Percentiles rank a stretch among this genome's conserved stretches.
Conservation (phyloP, 768 basidiomycete genomes). For the Symmetrospora coprosmae region DNA sequence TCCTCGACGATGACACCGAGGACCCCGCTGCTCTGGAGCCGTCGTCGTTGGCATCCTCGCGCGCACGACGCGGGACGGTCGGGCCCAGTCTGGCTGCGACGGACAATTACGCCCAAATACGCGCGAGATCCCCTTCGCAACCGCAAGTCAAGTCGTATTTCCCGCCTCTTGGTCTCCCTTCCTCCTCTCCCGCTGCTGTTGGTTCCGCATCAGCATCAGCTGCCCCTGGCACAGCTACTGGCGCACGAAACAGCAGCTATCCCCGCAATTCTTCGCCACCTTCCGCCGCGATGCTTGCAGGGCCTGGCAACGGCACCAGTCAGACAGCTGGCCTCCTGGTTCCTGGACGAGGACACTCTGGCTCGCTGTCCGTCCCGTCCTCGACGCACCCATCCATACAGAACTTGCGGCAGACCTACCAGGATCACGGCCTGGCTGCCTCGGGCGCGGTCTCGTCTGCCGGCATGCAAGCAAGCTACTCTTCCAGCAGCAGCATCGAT, state of each 20-base stretch:
- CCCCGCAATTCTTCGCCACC: not conserved
- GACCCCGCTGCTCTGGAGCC: too few relatives aligned
- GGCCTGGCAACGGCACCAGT: not conserved
- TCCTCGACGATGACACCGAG: slow-evolving; percentile 13
- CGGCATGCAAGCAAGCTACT: not conserved
- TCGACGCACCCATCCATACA: slow-evolving; percentile 12
- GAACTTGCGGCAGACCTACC: slow-evolving; percentile 5
- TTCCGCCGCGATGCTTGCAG: too few relatives aligned
- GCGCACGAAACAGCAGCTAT: too few relatives aligned
- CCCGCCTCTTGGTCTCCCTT: not conserved
- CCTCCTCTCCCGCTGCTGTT: not conserved
- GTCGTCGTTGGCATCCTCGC: too few relatives aligned
- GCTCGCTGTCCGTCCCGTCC: slow-evolving; percentile 2
- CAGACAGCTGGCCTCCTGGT: not conserved
- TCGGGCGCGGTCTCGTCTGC: too few relatives aligned
- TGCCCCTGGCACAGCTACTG: too few relatives aligned
- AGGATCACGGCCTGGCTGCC: too few relatives aligned
- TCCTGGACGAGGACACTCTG: not conserved
- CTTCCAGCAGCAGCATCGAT: not conserved
- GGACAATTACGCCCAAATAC: too few relatives aligned
- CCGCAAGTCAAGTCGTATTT: too few relatives aligned
- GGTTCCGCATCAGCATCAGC: not conserved
- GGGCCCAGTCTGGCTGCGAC: too few relatives aligned
- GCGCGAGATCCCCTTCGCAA: too few relatives aligned
- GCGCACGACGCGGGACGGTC: too few relatives aligned